Evolutionary conservation across 495 filamentous ascomycete genomes (phyloP).

Genomic region (Podospora sp.): DNA sequence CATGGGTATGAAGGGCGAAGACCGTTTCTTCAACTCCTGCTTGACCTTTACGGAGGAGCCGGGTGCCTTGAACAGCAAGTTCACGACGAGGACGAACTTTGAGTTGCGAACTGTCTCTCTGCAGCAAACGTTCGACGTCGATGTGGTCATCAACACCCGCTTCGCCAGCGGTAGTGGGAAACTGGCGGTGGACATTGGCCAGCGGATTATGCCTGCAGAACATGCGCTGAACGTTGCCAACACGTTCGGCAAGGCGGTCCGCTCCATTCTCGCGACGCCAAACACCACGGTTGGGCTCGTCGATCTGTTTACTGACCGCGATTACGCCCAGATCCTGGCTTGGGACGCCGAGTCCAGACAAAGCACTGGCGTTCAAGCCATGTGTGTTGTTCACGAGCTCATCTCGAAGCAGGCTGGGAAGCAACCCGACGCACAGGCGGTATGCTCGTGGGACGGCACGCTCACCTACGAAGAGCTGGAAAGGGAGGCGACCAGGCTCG

Average conservation of each 20-base stretch:
- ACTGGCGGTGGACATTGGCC: conserved; percentile 46
- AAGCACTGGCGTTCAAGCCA: conserved; percentile 25
- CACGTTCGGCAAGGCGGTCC: conserved; percentile 48
- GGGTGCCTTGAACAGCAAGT: conserved; percentile 41
- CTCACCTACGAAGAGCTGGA: conserved; percentile 47
- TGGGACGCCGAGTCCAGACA: conserved; percentile 37
- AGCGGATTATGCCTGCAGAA: conserved; percentile 44
- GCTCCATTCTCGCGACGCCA: conserved; percentile 42
- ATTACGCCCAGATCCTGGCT: conserved; percentile 47
- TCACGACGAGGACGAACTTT: conserved; percentile 36
- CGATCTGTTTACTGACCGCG: conserved; percentile 48
- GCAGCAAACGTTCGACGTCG: conserved; percentile 48
- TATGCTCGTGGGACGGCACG: conserved; percentile 50
- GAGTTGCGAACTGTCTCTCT: conserved; percentile 42
- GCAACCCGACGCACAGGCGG: conserved; percentile 44
- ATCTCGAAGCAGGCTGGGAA: conserved; percentile 36
- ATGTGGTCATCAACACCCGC: conserved; percentile 45
- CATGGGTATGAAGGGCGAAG: conserved; percentile 43
- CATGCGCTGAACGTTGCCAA: conserved; percentile 45
- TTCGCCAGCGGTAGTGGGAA: conserved; percentile 39
- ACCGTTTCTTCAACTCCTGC: conserved; percentile 50
- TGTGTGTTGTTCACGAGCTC: conserved; percentile 40
- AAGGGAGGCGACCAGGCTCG: conserved; percentile 40
- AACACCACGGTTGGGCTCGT: conserved; percentile 39
- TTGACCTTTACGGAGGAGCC: conserved; percentile 49